Evolutionary conservation across 768 basidiomycete species (phyloP).

Genomic region (Trametes cingulata): DNA sequence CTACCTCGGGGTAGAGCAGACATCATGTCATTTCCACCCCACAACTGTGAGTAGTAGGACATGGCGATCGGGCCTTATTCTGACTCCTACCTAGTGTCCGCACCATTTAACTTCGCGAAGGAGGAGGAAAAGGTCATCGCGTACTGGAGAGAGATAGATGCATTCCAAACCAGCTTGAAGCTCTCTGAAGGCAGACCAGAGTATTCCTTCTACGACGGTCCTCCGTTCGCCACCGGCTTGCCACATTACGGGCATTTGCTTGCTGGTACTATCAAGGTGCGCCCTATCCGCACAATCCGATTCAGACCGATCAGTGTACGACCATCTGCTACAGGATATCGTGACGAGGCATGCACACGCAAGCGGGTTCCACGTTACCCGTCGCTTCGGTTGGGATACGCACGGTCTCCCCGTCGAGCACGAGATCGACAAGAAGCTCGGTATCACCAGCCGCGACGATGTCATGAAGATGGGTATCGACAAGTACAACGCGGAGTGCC

Average conservation of each 20-base stretch:
- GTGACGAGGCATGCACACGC: slow-evolving; percentile 95
- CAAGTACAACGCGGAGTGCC: slow-evolving; percentile 96
- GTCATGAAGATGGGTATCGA: slow-evolving; percentile 95
- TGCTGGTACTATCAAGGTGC: slow-evolving; percentile 90
- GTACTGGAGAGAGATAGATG: slow-evolving; percentile 97
- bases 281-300: slow-evolving; percentile 17
- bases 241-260: slow-evolving; percentile 96
- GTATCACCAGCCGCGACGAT: slow-evolving; percentile 90
- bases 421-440: slow-evolving; percentile 96
- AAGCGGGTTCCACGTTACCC: slow-evolving; percentile 87
- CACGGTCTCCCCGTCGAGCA: slow-evolving; percentile 99
- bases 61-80: background rate
- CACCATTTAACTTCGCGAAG: slow-evolving; percentile 78
- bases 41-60: slow-evolving; percentile 28
- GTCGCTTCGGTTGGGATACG: slow-evolving; percentile 98
- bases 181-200: slow-evolving; percentile 89
- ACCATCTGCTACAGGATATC: slow-evolving; percentile 69
- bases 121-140: slow-evolving; percentile 89
- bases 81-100: slow-evolving; percentile 54
- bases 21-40: slow-evolving; percentile 32
- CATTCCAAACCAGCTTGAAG: slow-evolving; percentile 92
- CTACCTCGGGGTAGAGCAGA: background rate
- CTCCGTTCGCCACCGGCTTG: slow-evolving; percentile 94
- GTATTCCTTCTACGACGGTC: slow-evolving; percentile 96
- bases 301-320: slow-evolving; percentile 12